Evolutionary conservation across 768 basidiomycete genomes (phyloP), one percentile per base, ranked within the genome.

Genomic region (Kondoa malvinella): DNA sequence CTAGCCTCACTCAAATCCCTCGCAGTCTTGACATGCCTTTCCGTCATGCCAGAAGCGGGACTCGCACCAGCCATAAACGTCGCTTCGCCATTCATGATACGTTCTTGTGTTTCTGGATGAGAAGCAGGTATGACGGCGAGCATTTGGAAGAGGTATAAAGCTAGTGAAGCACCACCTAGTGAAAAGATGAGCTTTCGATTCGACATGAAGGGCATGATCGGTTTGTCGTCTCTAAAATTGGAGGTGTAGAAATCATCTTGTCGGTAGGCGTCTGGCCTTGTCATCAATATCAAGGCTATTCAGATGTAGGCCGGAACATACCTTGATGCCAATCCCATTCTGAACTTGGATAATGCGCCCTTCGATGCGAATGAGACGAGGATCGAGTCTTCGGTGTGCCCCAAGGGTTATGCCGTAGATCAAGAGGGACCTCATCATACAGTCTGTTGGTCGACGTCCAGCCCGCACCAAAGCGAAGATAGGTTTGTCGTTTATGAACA

Each of bases 391-490:
- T 63, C 16, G 61, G 61, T 33, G 16, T 27, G 61, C 61, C 61
- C 61, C 61, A 63, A 21, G 61, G 61, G n/a, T 63, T 63, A 29
- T 63, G 61, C 16, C 61, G 27, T 17, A 63, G 27, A 33, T 63
- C 61, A 32, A 30, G 33, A 33, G 61, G 61, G 27, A 63, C 33
- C 17, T 63, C 61, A 34, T 8, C 8, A 29, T 16, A 16, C 61
- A 33, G 15, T 16, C 27, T 33, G n/a, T 30, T 26, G 3, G 30
- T 34, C 27, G 40, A 8, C 12, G 8, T 21, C 40, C 40, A 50
- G 8, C 40, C 40, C 21, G 40, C 40, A 8, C 40, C 40, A 21
- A 50, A 50, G 40, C 40, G 40, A 50, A 50, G 40, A 50, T 50
- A 50, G 8, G 40, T 50, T 50, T 50, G 40, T 8, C 40, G 40